Evolutionary conservation across 164 flowering plant genomes (phyloP).

Genomic region (Macadamia integrifolia): DNA sequence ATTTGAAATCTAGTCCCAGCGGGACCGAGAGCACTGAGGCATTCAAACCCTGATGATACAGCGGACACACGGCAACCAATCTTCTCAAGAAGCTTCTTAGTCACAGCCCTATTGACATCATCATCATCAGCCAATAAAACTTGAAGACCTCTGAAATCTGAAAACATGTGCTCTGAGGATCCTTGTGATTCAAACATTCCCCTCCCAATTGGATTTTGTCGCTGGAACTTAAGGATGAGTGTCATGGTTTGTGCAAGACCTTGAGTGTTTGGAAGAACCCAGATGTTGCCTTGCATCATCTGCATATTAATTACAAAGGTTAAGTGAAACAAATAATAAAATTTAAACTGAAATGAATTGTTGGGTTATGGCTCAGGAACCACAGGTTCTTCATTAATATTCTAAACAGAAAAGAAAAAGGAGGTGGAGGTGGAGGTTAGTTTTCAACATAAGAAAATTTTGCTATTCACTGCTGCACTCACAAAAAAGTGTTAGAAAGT

Average conservation of each 20-base stretch:
- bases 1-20: constrained; percentile 44
- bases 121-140: constrained; percentile 72
- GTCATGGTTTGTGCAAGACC: constrained; percentile 66
- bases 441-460: too few species aligned
- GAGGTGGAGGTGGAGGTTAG: too few species aligned
- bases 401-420: too few species aligned
- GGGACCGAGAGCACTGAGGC: constrained; percentile 56
- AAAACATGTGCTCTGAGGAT: constrained; percentile 39
- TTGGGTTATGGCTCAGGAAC: too few species aligned
- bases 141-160: constrained; percentile 61
- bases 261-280: constrained; percentile 59
- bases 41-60: constrained; percentile 75
- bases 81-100: constrained; percentile 71
- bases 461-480: too few species aligned
- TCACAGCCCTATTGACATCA: constrained; percentile 64
- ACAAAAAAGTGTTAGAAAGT: too few species aligned
- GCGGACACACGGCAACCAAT: constrained; percentile 74
- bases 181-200: constrained; percentile 36
- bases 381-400: too few species aligned
- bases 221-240: constrained; percentile 62
- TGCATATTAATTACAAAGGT: constrained; percentile 25
- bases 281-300: constrained; percentile 95
- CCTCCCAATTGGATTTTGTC: constrained; percentile 31
- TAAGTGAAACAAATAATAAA: not conserved
- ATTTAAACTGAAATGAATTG: not conserved